Conservation (phyloP, 2,329 filamentous ascomycete genomes). For the Domatiomyces globalis region DNA sequence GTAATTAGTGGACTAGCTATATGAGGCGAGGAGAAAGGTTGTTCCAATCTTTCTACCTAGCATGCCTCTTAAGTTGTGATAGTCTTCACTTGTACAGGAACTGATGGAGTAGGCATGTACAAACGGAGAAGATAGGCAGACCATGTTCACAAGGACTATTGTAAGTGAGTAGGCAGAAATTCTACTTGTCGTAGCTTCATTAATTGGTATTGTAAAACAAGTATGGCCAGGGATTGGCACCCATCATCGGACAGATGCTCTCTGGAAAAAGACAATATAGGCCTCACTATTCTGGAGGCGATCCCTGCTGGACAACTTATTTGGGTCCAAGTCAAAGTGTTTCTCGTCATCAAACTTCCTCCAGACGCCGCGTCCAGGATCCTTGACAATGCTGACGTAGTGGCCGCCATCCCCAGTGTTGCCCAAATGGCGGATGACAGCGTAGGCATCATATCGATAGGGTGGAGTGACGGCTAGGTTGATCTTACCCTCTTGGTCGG, state of each 20-base stretch:
- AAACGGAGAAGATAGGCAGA: too few relatives aligned
- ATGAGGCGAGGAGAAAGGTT: too few relatives aligned
- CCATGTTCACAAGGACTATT: too few relatives aligned
- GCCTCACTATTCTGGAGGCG: conserved; percentile 48
- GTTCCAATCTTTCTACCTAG: too few relatives aligned
- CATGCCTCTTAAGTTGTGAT: too few relatives aligned
- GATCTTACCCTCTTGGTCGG: conserved; percentile 21
- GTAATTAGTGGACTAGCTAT: too few relatives aligned
- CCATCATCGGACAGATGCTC: conserved; percentile 24
- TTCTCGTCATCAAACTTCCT: conserved; percentile 46
- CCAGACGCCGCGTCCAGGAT: conserved; percentile 45
- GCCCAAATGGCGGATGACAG: conserved; percentile 65
- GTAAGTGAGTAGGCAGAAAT: too few relatives aligned
- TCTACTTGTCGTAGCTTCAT: not conserved
- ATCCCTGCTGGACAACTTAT: conserved; percentile 33
- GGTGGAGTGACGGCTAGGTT: conserved; percentile 33
- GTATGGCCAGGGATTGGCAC: not conserved
- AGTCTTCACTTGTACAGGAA: too few relatives aligned
- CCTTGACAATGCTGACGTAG: conserved; percentile 59
- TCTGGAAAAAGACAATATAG: conserved; percentile 52
- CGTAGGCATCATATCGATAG: conserved; percentile 73
- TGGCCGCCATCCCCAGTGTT: conserved; percentile 56
- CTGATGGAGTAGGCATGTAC: too few relatives aligned
- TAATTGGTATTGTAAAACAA: not conserved
- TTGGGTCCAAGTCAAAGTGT: conserved; percentile 43